Conservation (phyloP, 495 filamentous ascomycete genomes). For the Echria macrotheca region DNA sequence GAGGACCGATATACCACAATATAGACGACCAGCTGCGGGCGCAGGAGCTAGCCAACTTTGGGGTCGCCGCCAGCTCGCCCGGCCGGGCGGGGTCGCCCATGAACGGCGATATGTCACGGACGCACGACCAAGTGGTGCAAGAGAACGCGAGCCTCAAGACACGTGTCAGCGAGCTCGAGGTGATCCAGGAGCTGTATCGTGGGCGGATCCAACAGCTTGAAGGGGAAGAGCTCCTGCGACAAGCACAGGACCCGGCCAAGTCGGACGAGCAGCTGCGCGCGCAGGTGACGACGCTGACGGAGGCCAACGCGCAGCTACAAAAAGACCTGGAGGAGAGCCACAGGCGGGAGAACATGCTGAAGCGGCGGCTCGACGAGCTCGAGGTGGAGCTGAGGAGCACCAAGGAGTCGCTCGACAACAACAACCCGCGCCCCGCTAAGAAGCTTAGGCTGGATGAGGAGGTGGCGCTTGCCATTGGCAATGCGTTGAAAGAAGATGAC, state of each 20-base stretch:
- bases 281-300: constrained; percentile 40
- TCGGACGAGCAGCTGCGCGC: constrained; percentile 33
- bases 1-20: constrained; percentile 65
- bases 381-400: constrained; percentile 52
- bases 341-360: constrained; percentile 74
- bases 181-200: constrained; percentile 91
- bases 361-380: constrained; percentile 72
- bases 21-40: constrained; percentile 59
- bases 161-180: constrained; percentile 85
- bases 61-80: constrained; percentile 60
- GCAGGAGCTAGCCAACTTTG: constrained; percentile 35
- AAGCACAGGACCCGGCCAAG: constrained; percentile 53
- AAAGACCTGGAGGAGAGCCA: constrained; percentile 69
- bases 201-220: constrained; percentile 86
- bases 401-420: constrained; percentile 31
- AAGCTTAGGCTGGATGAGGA: constrained; percentile 34
- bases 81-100: constrained; percentile 61
- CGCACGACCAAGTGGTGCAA: constrained; percentile 71
- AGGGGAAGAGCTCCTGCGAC: constrained; percentile 56
- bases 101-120: constrained; percentile 68
- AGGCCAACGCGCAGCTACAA: constrained; percentile 39
- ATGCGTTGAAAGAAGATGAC: no score
- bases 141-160: constrained; percentile 81
- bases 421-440: constrained; percentile 35
- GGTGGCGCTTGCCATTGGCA: no score